Evolutionary conservation across 371 early-diverging fungal genomes (phyloP).

Genomic region (Rhizomucor pusillus): DNA sequence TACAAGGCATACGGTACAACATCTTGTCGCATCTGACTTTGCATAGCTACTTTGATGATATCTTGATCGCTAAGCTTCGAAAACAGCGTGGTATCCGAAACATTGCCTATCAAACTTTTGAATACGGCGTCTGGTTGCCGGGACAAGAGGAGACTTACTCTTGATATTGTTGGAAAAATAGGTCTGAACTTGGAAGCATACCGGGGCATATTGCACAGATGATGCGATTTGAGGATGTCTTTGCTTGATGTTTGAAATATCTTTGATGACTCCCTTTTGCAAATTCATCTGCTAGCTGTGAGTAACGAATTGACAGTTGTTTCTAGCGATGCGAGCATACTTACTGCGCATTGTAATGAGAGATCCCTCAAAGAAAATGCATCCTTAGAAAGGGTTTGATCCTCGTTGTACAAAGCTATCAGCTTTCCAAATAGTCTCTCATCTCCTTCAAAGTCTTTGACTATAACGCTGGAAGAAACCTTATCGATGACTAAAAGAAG

Average conservation of each 20-base stretch:
- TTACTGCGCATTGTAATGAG: constrained; percentile 68
- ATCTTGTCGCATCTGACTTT: constrained; percentile 68
- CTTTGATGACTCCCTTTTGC: constrained; percentile 64
- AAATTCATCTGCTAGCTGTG: constrained; percentile 45
- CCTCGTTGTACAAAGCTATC: constrained; percentile 70
- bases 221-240: constrained; percentile 69
- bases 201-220: constrained; percentile 61
- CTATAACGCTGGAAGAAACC: constrained; percentile 51
- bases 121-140: background rate
- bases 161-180: constrained; percentile 56
- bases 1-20: constrained; percentile 76
- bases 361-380: constrained; percentile 77
- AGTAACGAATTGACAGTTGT: background rate
- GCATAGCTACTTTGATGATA: constrained; percentile 68
- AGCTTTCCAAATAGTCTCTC: constrained; percentile 72
- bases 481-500: constrained; percentile 55
- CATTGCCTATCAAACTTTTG: constrained; percentile 30
- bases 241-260: constrained; percentile 68
- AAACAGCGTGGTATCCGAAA: constrained; percentile 51
- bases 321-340: background rate
- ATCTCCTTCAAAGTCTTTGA: constrained; percentile 68
- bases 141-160: background rate
- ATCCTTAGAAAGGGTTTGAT: constrained; percentile 70
- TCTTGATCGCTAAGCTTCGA: constrained; percentile 60
- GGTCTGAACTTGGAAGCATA: constrained; percentile 54